Conservation (phyloP, 2,329 filamentous ascomycete species). For the Triangularia setosa region DNA sequence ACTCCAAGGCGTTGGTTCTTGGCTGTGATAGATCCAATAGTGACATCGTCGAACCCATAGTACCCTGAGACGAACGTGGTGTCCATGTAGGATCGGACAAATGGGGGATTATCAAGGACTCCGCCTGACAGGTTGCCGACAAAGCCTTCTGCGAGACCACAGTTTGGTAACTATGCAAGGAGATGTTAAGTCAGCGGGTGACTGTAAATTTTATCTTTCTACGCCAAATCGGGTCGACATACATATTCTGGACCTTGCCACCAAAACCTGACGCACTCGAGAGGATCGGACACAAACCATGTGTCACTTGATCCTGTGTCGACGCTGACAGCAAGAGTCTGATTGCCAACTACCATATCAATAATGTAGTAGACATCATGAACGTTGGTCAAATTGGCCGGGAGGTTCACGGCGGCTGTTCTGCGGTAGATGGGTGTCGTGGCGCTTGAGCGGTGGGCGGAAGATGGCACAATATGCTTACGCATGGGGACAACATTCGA, state of each 20-base stretch:
- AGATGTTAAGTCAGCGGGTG: too few relatives aligned
- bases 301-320: conserved; percentile 31
- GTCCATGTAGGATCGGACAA: conserved; percentile 42
- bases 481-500: conserved; percentile 14
- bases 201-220: too few relatives aligned
- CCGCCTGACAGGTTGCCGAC: conserved; percentile 33
- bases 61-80: conserved; percentile 38
- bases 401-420: conserved; percentile 6
- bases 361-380: conserved; percentile 30
- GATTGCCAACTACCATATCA: conserved; percentile 26
- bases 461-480: background rate
- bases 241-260: conserved; percentile 9
- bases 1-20: conserved; percentile 43
- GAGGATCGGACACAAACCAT: conserved; percentile 25
- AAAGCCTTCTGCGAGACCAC: conserved; percentile 27
- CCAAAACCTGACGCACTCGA: conserved; percentile 22
- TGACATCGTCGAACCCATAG: conserved; percentile 39
- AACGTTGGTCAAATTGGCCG: conserved; percentile 21
- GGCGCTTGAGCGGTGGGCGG: background rate
- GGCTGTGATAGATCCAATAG: conserved; percentile 43
- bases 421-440: background rate
- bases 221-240: background rate
- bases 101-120: conserved; percentile 36
- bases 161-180: conserved; percentile 17
- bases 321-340: conserved; percentile 27